These are phyloP conservation scores for Amanita phalloides DNA, from an alignment of 768 basidiomycete genomes.

Conservation along the genomic window DNA sequence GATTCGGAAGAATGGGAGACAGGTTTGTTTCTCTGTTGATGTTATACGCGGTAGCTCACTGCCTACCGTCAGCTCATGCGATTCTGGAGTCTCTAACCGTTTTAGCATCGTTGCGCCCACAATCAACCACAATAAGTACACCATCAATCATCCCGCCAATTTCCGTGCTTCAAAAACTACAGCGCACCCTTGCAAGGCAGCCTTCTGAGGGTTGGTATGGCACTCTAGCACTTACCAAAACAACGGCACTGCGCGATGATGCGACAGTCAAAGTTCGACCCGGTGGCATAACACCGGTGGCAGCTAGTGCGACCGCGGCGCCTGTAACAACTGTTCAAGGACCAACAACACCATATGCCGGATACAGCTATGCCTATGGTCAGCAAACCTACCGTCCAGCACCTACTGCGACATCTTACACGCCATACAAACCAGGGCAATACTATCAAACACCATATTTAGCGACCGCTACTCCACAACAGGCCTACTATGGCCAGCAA, in stretches of 20 bases:
- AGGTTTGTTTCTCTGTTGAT: conserved; percentile 30
- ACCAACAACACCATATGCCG: conserved; percentile 19
- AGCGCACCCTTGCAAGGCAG: conserved; percentile 53
- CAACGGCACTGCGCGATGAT: conserved; percentile 63
- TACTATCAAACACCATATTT: conserved; percentile 21
- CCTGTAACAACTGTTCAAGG: conserved; percentile 16
- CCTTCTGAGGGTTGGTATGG: conserved; percentile 65
- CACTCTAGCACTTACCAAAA: conserved; percentile 46
- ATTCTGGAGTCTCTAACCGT: conserved; percentile 62
- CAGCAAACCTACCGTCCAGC: conserved; percentile 8
- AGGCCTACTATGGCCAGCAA: conserved; percentile 25
- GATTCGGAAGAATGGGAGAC: conserved; percentile 78
- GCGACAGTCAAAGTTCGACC: conserved; percentile 54
- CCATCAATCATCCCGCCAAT: conserved; percentile 52
- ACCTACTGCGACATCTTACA: conserved; percentile 16
- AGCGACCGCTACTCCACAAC: conserved; percentile 14
- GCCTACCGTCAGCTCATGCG: conserved; percentile 43
- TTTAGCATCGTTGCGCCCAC: conserved; percentile 63
- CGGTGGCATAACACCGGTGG: conserved; percentile 21
- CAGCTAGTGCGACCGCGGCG: conserved; percentile 22
- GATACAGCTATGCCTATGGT: conserved; percentile 25
- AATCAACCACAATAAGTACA: conserved; percentile 27
- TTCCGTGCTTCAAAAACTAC: conserved; percentile 56
- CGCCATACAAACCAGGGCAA: conserved; percentile 26
- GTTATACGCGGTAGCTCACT: conserved; percentile 7